Evolutionary conservation across 2,329 filamentous ascomycete genomes (phyloP), one percentile per base, ranked within the genome.

Genomic region (Neofusicoccum cordaticola): DNA sequence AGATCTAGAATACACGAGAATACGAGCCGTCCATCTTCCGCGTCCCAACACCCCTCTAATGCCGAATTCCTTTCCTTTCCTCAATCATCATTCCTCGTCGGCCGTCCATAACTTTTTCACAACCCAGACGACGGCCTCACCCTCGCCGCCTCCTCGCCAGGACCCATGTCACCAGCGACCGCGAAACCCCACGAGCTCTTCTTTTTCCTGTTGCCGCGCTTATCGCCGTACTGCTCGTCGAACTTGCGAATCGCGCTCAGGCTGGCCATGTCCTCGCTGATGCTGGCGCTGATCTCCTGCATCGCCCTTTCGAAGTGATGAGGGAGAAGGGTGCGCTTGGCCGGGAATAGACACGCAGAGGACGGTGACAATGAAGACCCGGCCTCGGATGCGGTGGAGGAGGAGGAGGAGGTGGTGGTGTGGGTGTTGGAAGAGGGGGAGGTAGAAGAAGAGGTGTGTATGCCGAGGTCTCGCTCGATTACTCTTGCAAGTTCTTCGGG

Each of bases 151-250:
- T 66, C 69, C 67, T 78, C 75, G 42, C 71, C 69, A 7, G 66
- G 73, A 7, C 56, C 56, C 8, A 74, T 71, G 19, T 73, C 71
- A 19, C 67, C 53, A 1, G 45, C 56, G 3, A 52, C 69, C 2
- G 77, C 77, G 70, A 86, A 86, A 3, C 84, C 84, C 75, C 82
- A 84, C 0, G 79, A 79, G 31, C 76, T 86, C 76, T 85, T 88
- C 50, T 56, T 61, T 74, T 85, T 86, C 73, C 86, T 85, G 69
- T 86, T 85, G 1, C 85, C 86, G 72, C 87, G 89, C 41, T 89
- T 85, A 74, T 97, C 93, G 31, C 95, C 94, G 75, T 93, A 99
- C 75, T 94, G 90, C 79, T 97, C 92, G 74, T 99, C 95, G 73
- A 98, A 99, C 78, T 96, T 96, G 71, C 92, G 86, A 71, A 99